A percentile compares a stretch with the other conserved stretches of the same genome.
Evolutionary conservation across 192 early-diverging fungal genomes (phyloP).

Genomic region (Chytriomyces sp.): DNA sequence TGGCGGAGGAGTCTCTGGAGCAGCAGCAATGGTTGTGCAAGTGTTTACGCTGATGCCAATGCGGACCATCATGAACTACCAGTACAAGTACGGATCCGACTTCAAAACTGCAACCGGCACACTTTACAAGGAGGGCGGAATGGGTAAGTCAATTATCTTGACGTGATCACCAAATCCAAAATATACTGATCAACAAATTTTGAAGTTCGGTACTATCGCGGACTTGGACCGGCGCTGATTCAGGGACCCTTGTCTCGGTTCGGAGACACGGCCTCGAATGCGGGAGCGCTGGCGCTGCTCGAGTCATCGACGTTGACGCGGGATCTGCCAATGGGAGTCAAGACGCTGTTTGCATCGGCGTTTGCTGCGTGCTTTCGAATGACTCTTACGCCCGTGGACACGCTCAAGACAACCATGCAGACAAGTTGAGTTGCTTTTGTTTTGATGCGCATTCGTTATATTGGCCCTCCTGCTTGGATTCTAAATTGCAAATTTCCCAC

Average conservation of each 20-base stretch:
- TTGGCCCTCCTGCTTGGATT: background rate
- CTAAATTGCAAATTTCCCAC: background rate
- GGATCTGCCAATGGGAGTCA: conserved; percentile 44
- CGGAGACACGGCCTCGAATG: conserved; percentile 55
- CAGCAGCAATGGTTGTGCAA: conserved; percentile 54
- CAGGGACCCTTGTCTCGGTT: conserved; percentile 53
- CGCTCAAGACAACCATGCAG: conserved; percentile 55
- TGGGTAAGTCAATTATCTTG: conserved; percentile 18
- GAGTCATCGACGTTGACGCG: conserved; percentile 33
- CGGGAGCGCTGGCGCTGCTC: conserved; percentile 49
- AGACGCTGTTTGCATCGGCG: conserved; percentile 41
- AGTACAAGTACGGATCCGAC: conserved; percentile 44
- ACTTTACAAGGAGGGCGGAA: conserved; percentile 54
- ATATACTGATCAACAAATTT: background rate
- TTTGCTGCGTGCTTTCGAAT: conserved; percentile 51
- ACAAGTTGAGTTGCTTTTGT: conserved; percentile 25
- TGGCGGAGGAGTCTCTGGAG: conserved; percentile 49
- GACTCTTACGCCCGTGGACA: conserved; percentile 49
- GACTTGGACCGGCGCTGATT: conserved; percentile 47
- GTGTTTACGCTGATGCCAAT: conserved; percentile 51
- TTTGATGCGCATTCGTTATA: background rate
- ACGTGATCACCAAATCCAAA: background rate
- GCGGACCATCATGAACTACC: conserved; percentile 50
- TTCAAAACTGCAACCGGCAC: conserved; percentile 30
- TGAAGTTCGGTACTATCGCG: conserved; percentile 47